Base-by-base conservation (phyloP, 2,329 filamentous ascomycete genomes). In the Botrytis hyacinthi region DNA sequence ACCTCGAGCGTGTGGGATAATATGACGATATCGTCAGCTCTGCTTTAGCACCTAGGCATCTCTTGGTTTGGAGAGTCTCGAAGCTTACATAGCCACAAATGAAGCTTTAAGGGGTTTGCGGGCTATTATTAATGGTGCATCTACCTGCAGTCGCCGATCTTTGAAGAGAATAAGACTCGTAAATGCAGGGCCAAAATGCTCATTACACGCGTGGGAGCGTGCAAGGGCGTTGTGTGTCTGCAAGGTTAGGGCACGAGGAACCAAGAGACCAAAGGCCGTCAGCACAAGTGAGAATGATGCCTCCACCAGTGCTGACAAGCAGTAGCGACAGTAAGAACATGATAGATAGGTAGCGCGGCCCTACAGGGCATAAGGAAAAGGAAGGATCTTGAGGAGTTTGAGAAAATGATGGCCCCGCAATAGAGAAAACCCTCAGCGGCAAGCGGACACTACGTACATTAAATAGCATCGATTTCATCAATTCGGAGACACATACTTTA, bases 351-450 rank as follows among this genome's bases (percentile, higher is more conserved):
- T 51, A 37, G 32, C 22, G 46, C 63, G 22, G 20, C 46, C 20
- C 18, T n/a, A 40, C 12, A 37, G 46, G 32, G 32, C 44, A 37
- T 10, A 8, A 37, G 8, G 29, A 20, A 12, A n/a, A 51, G 63
- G 44, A 37, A 37, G 63, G 63, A 67, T 65, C 26, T 51, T 51
- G 63, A 67, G 37, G 65, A 51, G 26, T 40, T 37, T 54, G 65
- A 67, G 46, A 51, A 22, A 67, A 67, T 37, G 63, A 66, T 48
- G 63, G 63, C 61, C n/a, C 40, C 26, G 26, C 40, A 62, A 62
- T 62, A 3, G 37, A 62, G 4, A 42, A 61, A 62, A 16, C n/a
- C 48, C 48, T 22, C 60, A 37, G 35, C 60, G 60, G 37, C 60
- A 42, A 42, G 60, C 37, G 35, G 60, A 37, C 37, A 42, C 14